A percentile compares a stretch with the other conserved stretches of the same genome.
Evolutionary conservation across 495 filamentous ascomycete species (phyloP).

Genomic region (Aspergillus homomorphus): DNA sequence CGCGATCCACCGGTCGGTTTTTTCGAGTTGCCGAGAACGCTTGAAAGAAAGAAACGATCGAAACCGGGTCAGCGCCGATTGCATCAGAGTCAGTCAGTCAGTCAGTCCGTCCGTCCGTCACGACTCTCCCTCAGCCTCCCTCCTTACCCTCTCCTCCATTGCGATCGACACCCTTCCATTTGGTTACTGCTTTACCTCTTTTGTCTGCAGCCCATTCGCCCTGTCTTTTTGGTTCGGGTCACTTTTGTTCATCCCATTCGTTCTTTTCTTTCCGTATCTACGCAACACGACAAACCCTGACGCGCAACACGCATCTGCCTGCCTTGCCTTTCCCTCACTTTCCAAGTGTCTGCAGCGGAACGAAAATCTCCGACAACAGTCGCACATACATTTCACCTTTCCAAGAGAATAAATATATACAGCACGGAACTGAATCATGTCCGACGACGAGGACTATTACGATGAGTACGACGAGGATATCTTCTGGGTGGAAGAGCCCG

Average conservation of each 20-base stretch:
- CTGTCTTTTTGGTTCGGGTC: neutral
- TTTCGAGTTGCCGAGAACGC: conserved; percentile 5
- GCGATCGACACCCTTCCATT: neutral
- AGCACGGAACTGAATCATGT: conserved; percentile 32
- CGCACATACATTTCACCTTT: neutral
- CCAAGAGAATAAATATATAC: neutral
- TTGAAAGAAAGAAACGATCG: neutral
- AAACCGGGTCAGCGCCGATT: neutral
- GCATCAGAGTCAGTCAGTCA: neutral
- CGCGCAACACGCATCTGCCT: neutral
- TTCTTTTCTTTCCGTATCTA: too few species aligned
- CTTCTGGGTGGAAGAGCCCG: conserved; percentile 42
- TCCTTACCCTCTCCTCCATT: neutral
- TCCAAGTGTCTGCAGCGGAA: neutral
- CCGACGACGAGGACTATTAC: conserved; percentile 51
- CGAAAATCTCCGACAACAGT: neutral
- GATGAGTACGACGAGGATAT: conserved; percentile 45
- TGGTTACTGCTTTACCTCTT: neutral
- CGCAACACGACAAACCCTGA: neutral
- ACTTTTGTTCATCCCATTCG: neutral
- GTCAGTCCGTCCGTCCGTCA: neutral
- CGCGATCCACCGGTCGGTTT: conserved; percentile 7
- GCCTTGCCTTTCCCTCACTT: neutral
- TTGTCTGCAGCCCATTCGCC: neutral
- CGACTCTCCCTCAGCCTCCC: too few species aligned